Conservation (phyloP, 495 filamentous ascomycete genomes). For the Aspergillus nidulans region DNA sequence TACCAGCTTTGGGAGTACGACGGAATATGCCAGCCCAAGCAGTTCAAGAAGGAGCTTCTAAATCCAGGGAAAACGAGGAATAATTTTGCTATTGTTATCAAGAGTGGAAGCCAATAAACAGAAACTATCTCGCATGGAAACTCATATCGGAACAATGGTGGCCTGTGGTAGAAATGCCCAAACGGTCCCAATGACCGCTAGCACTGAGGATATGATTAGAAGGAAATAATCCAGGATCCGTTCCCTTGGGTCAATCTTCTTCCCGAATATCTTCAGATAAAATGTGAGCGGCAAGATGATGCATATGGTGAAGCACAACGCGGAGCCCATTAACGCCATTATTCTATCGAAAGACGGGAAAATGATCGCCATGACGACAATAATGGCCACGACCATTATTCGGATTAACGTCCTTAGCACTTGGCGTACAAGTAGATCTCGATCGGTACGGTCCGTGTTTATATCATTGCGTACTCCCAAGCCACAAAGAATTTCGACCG, state of each 20-base stretch:
- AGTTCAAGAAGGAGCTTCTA: conserved; percentile 67
- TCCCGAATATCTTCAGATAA: conserved; percentile 88
- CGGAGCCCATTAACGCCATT: conserved; percentile 87
- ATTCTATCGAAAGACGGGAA: conserved; percentile 89
- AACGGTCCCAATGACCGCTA: conserved; percentile 75
- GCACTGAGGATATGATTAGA: conserved; percentile 60
- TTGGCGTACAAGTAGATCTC: conserved; percentile 53
- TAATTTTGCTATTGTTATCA: conserved; percentile 79
- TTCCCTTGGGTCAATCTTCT: conserved; percentile 64
- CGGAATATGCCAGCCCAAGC: conserved; percentile 25
- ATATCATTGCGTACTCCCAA: conserved; percentile 44
- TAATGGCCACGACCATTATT: conserved; percentile 51
- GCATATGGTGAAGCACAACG: conserved; percentile 92
- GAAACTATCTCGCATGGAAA: background rate
- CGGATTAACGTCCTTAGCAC: conserved; percentile 58
- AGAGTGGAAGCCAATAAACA: conserved; percentile 10
- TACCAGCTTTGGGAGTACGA: conserved; percentile 77
- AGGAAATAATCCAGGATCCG: conserved; percentile 63
- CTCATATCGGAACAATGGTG: conserved; percentile 28
- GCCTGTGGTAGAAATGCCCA: conserved; percentile 84
- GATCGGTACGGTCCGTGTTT: conserved; percentile 38
- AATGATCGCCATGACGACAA: conserved; percentile 68
- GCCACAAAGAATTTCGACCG: conserved; percentile 73
- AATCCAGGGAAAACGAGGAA: conserved; percentile 71
- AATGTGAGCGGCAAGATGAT: conserved; percentile 86